Evolutionary conservation across 2,329 filamentous ascomycete genomes (phyloP).

Genomic region (Pleomassaria siparia): DNA sequence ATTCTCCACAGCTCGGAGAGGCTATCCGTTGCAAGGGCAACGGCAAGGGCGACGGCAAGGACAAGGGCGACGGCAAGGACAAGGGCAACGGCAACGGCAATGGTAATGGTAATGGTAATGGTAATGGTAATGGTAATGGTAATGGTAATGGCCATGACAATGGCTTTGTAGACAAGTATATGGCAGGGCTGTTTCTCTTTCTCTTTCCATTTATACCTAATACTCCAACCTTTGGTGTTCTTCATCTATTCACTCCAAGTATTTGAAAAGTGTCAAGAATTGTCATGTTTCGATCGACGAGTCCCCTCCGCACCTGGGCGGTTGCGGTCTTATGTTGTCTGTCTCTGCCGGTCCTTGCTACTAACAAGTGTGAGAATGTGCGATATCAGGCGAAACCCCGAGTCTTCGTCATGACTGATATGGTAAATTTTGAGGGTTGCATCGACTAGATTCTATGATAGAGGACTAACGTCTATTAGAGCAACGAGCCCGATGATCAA

Average conservation of each 20-base stretch:
- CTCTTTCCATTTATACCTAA: too few relatives aligned
- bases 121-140: background rate
- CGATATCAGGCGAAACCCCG: conserved; percentile 6
- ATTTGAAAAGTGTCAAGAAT: background rate
- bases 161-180: too few relatives aligned
- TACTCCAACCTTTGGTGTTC: background rate
- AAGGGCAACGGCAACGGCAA: too few relatives aligned
- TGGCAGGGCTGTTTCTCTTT: too few relatives aligned
- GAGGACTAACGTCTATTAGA: too few relatives aligned
- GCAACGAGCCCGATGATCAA: conserved; percentile 23
- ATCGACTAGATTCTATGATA: too few relatives aligned
- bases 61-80: too few relatives aligned
- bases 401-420: conserved; percentile 20
- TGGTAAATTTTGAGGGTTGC: too few relatives aligned
- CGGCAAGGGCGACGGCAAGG: too few relatives aligned
- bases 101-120: too few relatives aligned
- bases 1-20: too few relatives aligned
- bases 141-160: background rate
- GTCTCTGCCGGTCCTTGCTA: background rate
- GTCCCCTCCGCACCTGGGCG: background rate
- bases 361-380: background rate
- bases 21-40: too few relatives aligned
- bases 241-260: background rate
- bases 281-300: background rate
- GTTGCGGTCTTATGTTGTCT: background rate